A percentile compares a stretch with the other conserved stretches of the same genome.
Conservation (phyloP, 352 stramenopile species). For the Pythium myriotylum region DNA sequence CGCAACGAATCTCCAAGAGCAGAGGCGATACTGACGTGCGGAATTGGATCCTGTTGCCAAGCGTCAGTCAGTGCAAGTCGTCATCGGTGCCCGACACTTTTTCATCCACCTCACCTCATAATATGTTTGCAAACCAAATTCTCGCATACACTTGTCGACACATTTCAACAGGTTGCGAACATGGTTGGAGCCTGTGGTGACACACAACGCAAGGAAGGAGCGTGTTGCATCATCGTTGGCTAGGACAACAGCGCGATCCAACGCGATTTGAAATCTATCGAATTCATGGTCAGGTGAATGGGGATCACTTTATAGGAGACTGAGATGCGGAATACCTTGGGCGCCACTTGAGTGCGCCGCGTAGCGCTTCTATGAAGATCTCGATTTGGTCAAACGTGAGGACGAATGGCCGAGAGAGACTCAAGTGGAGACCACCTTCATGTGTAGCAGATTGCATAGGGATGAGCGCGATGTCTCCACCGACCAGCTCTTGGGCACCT, state of each 20-base stretch:
- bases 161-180: slow-evolving; percentile 48
- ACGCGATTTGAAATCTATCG: slow-evolving; percentile 48
- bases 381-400: slow-evolving; percentile 73
- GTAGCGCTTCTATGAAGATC: slow-evolving; percentile 64
- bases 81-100: slow-evolving; percentile 50
- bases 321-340: slow-evolving; percentile 36
- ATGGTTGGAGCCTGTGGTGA: slow-evolving; percentile 39
- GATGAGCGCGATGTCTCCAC: slow-evolving; percentile 1
- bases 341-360: slow-evolving; percentile 69
- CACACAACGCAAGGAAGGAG: slow-evolving; percentile 67
- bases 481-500: slow-evolving; percentile 34
- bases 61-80: slow-evolving; percentile 9
- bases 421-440: slow-evolving; percentile 55
- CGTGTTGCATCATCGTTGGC: slow-evolving; percentile 78
- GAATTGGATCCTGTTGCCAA: slow-evolving; percentile 62
- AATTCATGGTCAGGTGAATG: neutral
- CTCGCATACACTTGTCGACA: slow-evolving; percentile 64
- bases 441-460: slow-evolving; percentile 35
- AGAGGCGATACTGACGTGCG: slow-evolving; percentile 81
- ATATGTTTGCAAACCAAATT: slow-evolving; percentile 54
- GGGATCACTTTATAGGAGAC: neutral
- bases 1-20: slow-evolving; percentile 52
- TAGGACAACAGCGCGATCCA: slow-evolving; percentile 48
- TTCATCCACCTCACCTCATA: slow-evolving; percentile 56
- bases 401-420: slow-evolving; percentile 76